phyloP scores from a whole-genome alignment of 208 protist species.

The Crithidia mellificae region DNA sequence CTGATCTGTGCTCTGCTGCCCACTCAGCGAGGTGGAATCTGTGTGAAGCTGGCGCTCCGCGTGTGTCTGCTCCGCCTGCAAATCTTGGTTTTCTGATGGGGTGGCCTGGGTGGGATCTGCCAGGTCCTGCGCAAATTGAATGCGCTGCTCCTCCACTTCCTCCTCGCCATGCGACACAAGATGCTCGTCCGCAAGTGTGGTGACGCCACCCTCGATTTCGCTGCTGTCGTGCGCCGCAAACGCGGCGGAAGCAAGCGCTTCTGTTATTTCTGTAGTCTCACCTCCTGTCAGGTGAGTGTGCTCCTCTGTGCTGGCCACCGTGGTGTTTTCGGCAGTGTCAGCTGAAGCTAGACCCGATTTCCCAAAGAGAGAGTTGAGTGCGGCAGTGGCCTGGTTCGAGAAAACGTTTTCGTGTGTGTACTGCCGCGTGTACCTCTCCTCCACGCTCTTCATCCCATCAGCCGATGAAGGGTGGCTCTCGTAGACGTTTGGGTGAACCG shows the following conservation, averaged over 20 bases:
- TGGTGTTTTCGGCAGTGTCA: background rate
- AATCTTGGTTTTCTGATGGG: background rate
- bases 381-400: background rate
- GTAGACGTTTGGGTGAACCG: too few relatives aligned
- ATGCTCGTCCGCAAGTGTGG: too few relatives aligned
- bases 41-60: too few relatives aligned
- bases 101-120: background rate
- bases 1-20: too few relatives aligned
- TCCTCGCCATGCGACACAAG: slow-evolving; percentile 29
- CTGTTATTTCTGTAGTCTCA: background rate
- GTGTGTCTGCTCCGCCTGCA: too few relatives aligned
- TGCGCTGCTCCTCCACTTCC: slow-evolving; percentile 26
- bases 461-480: too few relatives aligned
- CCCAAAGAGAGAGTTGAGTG: slow-evolving; percentile 7
- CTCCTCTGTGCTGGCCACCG: background rate
- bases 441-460: too few relatives aligned
- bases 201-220: too few relatives aligned
- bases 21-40: background rate
- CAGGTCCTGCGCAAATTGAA: slow-evolving; percentile 5
- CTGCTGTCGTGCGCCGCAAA: background rate
- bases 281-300: background rate
- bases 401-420: slow-evolving; percentile 11
- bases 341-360: background rate
- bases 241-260: background rate
- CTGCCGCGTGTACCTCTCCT: background rate